These are phyloP conservation scores for Euphorbia lathyris DNA, from an alignment of 345 rosid species.

Conservation along the genomic window DNA sequence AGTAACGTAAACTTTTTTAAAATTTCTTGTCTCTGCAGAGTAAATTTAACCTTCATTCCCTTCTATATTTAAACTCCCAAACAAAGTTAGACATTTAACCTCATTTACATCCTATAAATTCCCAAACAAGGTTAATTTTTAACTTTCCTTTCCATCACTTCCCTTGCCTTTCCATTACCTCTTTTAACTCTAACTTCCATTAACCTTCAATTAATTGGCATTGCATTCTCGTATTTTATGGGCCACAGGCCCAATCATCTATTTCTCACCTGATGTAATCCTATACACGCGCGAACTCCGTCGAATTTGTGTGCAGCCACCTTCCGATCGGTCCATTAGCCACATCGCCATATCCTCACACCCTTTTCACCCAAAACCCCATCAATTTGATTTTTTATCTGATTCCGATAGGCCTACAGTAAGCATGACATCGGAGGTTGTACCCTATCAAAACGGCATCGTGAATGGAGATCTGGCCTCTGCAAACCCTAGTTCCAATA, in stretches of 20 bases:
- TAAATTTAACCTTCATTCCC: no score
- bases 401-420: not conserved
- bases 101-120: no score
- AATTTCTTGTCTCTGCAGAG: no score
- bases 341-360: not conserved
- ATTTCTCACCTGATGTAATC: not conserved
- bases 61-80: no score
- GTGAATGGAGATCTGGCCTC: constrained; percentile 50
- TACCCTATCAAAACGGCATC: constrained; percentile 40
- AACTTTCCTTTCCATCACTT: no score
- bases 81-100: no score
- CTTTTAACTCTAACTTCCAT: no score
- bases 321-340: not conserved
- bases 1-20: no score
- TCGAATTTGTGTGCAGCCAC: not conserved
- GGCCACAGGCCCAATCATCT: not conserved
- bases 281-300: not conserved
- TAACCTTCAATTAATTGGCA: no score
- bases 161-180: no score
- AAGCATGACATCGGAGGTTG: constrained; percentile 52
- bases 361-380: not conserved
- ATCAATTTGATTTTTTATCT: not conserved
- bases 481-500: constrained; percentile 23
- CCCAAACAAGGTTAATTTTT: no score
- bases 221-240: no score